Percentiles rank a stretch among this genome's conserved stretches.
phyloP scores from a whole-genome alignment of 2,329 filamentous ascomycete genomes.

The Xylariaceae sp. region DNA sequence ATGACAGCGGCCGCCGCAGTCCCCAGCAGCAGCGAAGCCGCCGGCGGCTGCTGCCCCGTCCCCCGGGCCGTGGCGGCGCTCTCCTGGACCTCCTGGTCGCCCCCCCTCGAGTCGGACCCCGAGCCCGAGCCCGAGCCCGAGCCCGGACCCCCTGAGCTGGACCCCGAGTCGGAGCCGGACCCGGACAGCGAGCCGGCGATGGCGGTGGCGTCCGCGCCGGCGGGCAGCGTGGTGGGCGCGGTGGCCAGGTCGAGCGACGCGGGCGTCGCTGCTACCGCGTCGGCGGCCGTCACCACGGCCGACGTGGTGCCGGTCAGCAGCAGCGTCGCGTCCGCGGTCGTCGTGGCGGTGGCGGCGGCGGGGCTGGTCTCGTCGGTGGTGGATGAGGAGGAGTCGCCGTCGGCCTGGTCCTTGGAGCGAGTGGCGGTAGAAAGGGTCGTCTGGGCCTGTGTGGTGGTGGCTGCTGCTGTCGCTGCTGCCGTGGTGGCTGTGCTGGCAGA shows the following conservation, averaged over 20 bases:
- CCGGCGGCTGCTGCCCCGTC: too few species aligned
- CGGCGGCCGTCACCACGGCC: neutral
- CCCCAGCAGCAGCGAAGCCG: too few species aligned
- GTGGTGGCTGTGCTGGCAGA: neutral
- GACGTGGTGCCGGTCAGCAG: constrained; percentile 2
- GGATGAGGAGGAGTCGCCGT: constrained; percentile 3
- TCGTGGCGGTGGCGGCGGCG: constrained; percentile 3
- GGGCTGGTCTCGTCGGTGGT: constrained; percentile 4
- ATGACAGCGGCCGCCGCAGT: too few species aligned
- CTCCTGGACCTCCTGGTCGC: too few species aligned
- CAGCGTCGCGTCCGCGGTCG: constrained; percentile 3
- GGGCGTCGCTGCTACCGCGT: constrained; percentile 1
- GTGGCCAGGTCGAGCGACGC: neutral
- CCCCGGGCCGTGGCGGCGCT: too few species aligned
- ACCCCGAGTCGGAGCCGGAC: neutral
- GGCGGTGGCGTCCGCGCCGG: neutral
- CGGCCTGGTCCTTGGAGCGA: neutral
- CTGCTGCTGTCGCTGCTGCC: neutral
- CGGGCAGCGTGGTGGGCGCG: constrained; percentile 1
- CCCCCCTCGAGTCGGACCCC: too few species aligned
- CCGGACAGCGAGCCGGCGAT: neutral
- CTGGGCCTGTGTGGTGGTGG: too few species aligned
- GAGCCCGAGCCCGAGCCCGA: neutral
- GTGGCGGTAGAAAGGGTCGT: constrained; percentile 3
- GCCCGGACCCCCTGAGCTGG: neutral